Percentiles rank a stretch among this genome's conserved stretches.
These are phyloP conservation scores for Geosiphon pyriformis DNA, from an alignment of 192 early-diverging fungal species.

Conservation along the genomic window DNA sequence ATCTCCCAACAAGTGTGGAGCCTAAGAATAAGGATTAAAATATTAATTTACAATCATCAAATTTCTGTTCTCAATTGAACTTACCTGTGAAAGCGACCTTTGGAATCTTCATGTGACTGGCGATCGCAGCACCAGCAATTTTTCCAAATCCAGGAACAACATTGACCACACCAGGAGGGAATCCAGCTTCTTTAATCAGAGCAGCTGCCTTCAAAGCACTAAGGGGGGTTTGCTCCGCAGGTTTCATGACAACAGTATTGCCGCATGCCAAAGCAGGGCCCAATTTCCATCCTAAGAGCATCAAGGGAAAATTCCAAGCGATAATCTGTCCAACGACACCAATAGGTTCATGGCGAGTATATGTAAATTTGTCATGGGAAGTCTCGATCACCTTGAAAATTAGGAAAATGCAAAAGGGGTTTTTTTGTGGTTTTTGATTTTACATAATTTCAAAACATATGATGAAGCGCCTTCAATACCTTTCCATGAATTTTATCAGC, in stretches of 20 bases:
- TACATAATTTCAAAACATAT: background rate
- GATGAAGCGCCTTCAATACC: background rate
- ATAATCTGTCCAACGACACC: slow-evolving; percentile 75
- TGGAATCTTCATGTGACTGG: slow-evolving; percentile 58
- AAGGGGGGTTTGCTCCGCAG: slow-evolving; percentile 64
- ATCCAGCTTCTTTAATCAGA: slow-evolving; percentile 59
- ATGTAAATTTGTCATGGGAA: slow-evolving; percentile 22
- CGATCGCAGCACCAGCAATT: slow-evolving; percentile 61
- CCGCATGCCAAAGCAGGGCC: slow-evolving; percentile 57
- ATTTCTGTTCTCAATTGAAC: background rate
- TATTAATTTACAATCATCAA: background rate
- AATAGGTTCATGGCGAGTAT: slow-evolving; percentile 53
- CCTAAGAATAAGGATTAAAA: slow-evolving; percentile 29
- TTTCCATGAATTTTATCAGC: slow-evolving; percentile 58
- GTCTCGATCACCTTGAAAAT: background rate
- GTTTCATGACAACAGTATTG: slow-evolving; percentile 73
- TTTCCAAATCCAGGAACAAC: slow-evolving; percentile 77
- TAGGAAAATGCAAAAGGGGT: background rate
- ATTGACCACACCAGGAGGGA: slow-evolving; percentile 79
- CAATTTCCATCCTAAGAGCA: slow-evolving; percentile 73
- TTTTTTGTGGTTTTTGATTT: background rate
- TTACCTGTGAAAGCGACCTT: slow-evolving; percentile 74
- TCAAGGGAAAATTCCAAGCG: slow-evolving; percentile 69
- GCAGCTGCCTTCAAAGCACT: slow-evolving; percentile 58
- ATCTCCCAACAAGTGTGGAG: slow-evolving; percentile 59